phyloP scores from a whole-genome alignment of 2,329 filamentous ascomycete genomes.

The Ilyonectria robusta region DNA sequence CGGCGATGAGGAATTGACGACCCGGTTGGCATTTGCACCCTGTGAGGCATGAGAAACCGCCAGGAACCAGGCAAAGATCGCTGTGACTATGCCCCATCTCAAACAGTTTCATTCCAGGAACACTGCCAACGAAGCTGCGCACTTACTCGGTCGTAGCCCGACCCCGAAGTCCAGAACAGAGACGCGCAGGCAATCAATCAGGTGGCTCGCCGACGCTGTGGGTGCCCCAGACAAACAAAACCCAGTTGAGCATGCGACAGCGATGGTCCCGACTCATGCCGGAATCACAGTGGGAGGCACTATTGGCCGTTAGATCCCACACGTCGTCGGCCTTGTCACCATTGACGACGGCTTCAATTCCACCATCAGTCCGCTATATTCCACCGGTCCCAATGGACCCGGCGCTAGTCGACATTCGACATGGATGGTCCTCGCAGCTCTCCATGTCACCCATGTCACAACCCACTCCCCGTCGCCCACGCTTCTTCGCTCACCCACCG shows the following conservation, averaged over 20 bases:
- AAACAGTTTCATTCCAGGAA: background rate
- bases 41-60: background rate
- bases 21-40: background rate
- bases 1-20: background rate
- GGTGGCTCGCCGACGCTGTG: slow-evolving; percentile 23
- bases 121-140: background rate
- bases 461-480: slow-evolving; percentile 19
- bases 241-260: background rate
- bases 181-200: slow-evolving; percentile 14
- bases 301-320: slow-evolving; percentile 12
- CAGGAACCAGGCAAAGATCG: background rate
- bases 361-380: slow-evolving; percentile 10
- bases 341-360: slow-evolving; percentile 27
- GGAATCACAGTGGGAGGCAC: background rate
- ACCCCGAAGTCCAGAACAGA: slow-evolving; percentile 7
- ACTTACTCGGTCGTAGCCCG: background rate
- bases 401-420: slow-evolving; percentile 29
- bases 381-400: slow-evolving; percentile 33
- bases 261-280: slow-evolving; percentile 2
- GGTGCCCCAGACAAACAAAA: background rate
- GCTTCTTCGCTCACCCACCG: slow-evolving; percentile 31
- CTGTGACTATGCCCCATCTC: background rate
- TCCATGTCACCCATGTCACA: slow-evolving; percentile 32
- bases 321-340: slow-evolving; percentile 8
- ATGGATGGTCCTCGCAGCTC: slow-evolving; percentile 35